Percentiles rank a stretch among this genome's conserved stretches.
Evolutionary conservation across 2,329 filamentous ascomycete species (phyloP).

Genomic region (Epichloe bromicola): DNA sequence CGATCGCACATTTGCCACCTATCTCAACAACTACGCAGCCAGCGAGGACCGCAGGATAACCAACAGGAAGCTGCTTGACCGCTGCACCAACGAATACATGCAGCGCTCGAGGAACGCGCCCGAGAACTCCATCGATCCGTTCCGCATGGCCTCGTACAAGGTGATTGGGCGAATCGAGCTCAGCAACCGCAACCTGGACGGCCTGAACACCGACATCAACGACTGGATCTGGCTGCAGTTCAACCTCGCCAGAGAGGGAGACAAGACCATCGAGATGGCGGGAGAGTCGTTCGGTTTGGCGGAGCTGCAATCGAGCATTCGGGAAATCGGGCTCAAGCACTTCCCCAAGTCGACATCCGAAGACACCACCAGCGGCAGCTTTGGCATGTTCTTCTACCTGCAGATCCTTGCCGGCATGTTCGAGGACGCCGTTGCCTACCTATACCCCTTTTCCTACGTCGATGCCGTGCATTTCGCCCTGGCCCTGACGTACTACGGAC

Average conservation of each 20-base stretch:
- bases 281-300: constrained; percentile 51
- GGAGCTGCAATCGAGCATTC: constrained; percentile 65
- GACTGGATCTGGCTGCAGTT: constrained; percentile 65
- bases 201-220: constrained; percentile 50
- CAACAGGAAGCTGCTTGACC: constrained; percentile 65
- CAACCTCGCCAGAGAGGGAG: constrained; percentile 53
- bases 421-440: constrained; percentile 80
- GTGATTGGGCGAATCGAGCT: constrained; percentile 73
- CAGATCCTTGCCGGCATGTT: constrained; percentile 87
- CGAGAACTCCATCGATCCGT: constrained; percentile 82
- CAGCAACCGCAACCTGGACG: constrained; percentile 49
- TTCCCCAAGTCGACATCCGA: constrained; percentile 73
- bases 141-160: constrained; percentile 96
- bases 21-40: constrained; percentile 72
- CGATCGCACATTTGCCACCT: constrained; percentile 79
- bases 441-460: constrained; percentile 84
- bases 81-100: constrained; percentile 81
- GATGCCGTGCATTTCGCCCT: constrained; percentile 93
- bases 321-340: constrained; percentile 80
- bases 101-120: constrained; percentile 74
- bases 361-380: constrained; percentile 58
- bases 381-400: constrained; percentile 87
- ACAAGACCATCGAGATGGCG: constrained; percentile 49
- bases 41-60: constrained; percentile 61
- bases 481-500: constrained; percentile 75